phyloP scores from a whole-genome alignment of 176 grass and related monocot species.

The Thalia dealbata region DNA sequence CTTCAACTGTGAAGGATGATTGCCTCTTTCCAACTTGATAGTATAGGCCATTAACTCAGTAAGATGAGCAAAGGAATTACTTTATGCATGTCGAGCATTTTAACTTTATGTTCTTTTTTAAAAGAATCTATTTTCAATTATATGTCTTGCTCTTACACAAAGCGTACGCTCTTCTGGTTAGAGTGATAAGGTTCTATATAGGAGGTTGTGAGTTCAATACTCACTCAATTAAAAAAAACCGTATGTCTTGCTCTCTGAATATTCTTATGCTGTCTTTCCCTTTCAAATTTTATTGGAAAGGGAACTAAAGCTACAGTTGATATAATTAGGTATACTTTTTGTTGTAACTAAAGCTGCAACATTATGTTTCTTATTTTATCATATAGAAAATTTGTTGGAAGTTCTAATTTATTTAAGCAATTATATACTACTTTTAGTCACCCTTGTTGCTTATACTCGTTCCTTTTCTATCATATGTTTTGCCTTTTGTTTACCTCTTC shows the following conservation, averaged over 20 bases:
- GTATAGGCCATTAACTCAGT: no score
- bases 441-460: background rate
- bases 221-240: no score
- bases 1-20: background rate
- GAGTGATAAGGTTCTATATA: no score
- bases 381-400: background rate
- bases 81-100: background rate
- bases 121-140: no score
- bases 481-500: background rate
- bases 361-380: background rate
- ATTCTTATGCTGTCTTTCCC: background rate
- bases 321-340: no score
- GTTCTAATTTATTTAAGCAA: background rate
- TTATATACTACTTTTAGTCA: background rate
- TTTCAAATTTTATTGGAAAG: background rate
- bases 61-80: no score
- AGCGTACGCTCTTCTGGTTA: no score
- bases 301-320: no score
- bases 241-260: no score
- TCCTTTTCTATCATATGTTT: background rate
- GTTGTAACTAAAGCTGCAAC: background rate
- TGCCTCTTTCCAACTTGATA: background rate
- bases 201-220: no score
- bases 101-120: background rate
- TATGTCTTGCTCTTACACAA: no score